phyloP scores from a whole-genome alignment of 225 moss, liverwort and hornwort genomes.

The Polytrichum commune region DNA sequence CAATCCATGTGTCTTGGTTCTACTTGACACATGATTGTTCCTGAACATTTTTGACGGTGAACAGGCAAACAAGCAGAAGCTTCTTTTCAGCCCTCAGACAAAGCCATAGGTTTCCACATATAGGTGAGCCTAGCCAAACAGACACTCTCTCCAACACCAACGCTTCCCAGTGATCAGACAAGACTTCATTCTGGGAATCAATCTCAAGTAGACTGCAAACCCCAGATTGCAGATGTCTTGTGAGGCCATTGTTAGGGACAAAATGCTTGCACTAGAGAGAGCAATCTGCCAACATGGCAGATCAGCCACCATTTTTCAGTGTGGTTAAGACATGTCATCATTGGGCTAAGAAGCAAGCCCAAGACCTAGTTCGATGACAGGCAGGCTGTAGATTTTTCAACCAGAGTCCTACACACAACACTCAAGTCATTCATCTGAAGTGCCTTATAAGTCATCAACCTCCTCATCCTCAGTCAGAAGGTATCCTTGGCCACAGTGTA shows the following conservation, averaged over 20 bases:
- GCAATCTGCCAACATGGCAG: not conserved
- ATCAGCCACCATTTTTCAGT: slow-evolving; percentile 1
- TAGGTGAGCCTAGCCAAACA: slow-evolving; percentile 1
- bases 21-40: too few species aligned
- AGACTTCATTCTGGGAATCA: slow-evolving; percentile 3
- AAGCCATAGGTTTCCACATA: slow-evolving; percentile 6
- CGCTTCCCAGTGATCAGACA: not conserved
- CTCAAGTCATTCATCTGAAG: too few species aligned
- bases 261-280: not conserved
- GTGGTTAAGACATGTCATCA: slow-evolving; percentile 9
- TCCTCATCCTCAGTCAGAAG: too few species aligned
- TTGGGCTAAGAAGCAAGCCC: not conserved
- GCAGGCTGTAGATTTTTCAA: too few species aligned
- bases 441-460: too few species aligned
- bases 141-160: not conserved
- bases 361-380: not conserved
- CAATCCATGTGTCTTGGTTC: too few species aligned
- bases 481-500: too few species aligned
- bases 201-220: slow-evolving; percentile 7
- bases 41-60: too few species aligned
- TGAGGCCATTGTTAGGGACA: not conserved
- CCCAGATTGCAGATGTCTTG: not conserved
- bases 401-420: too few species aligned
- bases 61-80: not conserved
- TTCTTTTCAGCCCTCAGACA: slow-evolving; percentile 5